A percentile compares a stretch with the other conserved stretches of the same genome.
phyloP scores from a whole-genome alignment of 208 protist species.

The Lotmaria passim region DNA sequence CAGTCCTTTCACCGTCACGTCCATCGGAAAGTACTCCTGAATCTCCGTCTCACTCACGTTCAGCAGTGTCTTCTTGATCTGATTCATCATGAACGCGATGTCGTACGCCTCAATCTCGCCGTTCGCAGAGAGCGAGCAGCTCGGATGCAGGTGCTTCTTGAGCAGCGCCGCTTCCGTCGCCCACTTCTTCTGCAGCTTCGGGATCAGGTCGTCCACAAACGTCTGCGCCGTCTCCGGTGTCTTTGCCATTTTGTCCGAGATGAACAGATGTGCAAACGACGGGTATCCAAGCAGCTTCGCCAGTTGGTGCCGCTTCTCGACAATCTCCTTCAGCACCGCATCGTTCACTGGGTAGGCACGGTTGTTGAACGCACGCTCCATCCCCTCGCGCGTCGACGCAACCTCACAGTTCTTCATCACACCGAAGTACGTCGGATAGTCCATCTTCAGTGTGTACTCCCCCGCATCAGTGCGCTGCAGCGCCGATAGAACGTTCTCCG shows the following conservation, averaged over 20 bases:
- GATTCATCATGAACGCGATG: slow-evolving; percentile 84
- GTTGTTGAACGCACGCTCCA: slow-evolving; percentile 70
- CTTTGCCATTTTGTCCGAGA: slow-evolving; percentile 87
- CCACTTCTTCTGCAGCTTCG: slow-evolving; percentile 82
- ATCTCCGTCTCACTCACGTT: slow-evolving; percentile 85
- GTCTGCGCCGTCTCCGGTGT: slow-evolving; percentile 56
- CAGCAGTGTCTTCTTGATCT: slow-evolving; percentile 79
- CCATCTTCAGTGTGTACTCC: slow-evolving; percentile 71
- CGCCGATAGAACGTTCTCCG: slow-evolving; percentile 47
- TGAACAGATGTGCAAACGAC: slow-evolving; percentile 72
- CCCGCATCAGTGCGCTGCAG: slow-evolving; percentile 47
- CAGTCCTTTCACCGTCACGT: slow-evolving; percentile 74
- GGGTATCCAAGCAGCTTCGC: slow-evolving; percentile 66
- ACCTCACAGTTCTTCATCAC: slow-evolving; percentile 89
- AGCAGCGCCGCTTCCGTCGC: slow-evolving; percentile 61
- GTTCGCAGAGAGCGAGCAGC: slow-evolving; percentile 67
- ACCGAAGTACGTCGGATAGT: slow-evolving; percentile 89
- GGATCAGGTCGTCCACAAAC: slow-evolving; percentile 76
- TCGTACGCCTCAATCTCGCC: slow-evolving; percentile 74
- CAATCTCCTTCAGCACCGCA: slow-evolving; percentile 61
- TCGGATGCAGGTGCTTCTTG: slow-evolving; percentile 68
- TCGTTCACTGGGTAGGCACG: slow-evolving; percentile 77
- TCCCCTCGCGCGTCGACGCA: slow-evolving; percentile 61
- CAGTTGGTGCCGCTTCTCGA: slow-evolving; percentile 73
- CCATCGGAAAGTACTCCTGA: slow-evolving; percentile 88